Base-by-base conservation (phyloP, 306 rosid species). In the Trifolium repens region DNA sequence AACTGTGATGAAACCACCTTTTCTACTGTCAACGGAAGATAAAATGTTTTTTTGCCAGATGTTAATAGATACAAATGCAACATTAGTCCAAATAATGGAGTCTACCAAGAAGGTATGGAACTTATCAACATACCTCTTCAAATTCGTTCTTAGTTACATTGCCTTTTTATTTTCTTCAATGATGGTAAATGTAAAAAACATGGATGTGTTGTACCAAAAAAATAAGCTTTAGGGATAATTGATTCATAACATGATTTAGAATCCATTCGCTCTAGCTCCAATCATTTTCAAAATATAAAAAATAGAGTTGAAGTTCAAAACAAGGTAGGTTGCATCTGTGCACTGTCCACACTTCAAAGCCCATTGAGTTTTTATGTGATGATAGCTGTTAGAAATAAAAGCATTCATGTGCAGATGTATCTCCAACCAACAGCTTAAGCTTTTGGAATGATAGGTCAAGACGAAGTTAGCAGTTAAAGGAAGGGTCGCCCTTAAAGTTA, bases 101-200 rank as follows among this genome's bases (percentile, higher is more conserved):
- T 65, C 69, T 42, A 54, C 17, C 69, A 63, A 66, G 19, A 32
- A 67, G 69, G 61, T 54, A 47, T 55, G 22, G 35, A 65, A 55
- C 53, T 66, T 24, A 78, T 34, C 1, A 40, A 34, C 1, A 8
- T 8, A 32, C 17, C 69, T 66, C 63, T 57, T 71, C 40, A 66
- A 55, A 13, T 66, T 30, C 62, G 16, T 32, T 72, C 54, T 30
- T 66, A 64, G 7, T 3, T 15, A 44, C 22, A 19, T 22, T 74
- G 7, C 27, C 78, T 74, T 72, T 32, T 78, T 71, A 40, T 53
- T 42, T 34, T 67, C 61, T 44, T 67, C 61, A 9, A 43, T 47
- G 34, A 17, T 43, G 42, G 47, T 16, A 9, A 35, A 16, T 16
- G 15, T 32, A 34, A 64, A 64, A 74, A 62, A 4, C 37, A 74